Conservation (phyloP, 176 grass and related monocot genomes). For the Bolboschoenus planiculmis region DNA sequence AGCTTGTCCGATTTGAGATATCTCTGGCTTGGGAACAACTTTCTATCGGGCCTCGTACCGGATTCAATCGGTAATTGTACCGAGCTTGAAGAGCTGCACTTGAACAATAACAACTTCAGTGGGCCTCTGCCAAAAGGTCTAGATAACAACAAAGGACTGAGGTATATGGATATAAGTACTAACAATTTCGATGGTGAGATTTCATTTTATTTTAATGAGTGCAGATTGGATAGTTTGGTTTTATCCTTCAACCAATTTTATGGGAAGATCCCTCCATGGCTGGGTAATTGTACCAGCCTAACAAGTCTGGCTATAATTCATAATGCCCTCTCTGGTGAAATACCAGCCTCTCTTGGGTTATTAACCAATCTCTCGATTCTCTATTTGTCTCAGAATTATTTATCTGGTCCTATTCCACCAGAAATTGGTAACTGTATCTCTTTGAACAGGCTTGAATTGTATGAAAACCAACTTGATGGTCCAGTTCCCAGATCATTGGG, state of each 20-base stretch:
- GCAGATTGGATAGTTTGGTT: conserved; percentile 40
- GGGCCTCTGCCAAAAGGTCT: conserved; percentile 48
- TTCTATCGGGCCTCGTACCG: conserved; percentile 45
- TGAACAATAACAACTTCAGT: conserved; percentile 45
- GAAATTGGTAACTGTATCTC: conserved; percentile 39
- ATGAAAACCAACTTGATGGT: conserved; percentile 45
- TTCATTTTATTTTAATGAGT: conserved; percentile 39
- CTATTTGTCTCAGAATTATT: conserved; percentile 53
- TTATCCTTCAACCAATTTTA: conserved; percentile 46
- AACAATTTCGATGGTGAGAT: conserved; percentile 58
- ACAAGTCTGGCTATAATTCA: conserved; percentile 21
- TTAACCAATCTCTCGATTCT: conserved; percentile 45
- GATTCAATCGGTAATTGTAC: conserved; percentile 58
- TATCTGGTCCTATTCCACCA: conserved; percentile 59
- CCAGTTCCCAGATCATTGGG: conserved; percentile 41
- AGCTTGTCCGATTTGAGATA: conserved; percentile 29
- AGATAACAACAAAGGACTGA: conserved; percentile 37
- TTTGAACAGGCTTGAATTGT: conserved; percentile 34
- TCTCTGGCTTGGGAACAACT: conserved; percentile 39
- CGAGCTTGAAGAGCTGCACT: conserved; percentile 45
- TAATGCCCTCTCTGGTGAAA: conserved; percentile 50
- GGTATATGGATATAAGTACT: conserved; percentile 19
- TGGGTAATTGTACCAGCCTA: conserved; percentile 53
- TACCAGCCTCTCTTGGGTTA: conserved; percentile 45
- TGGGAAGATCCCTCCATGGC: conserved; percentile 39